Base-by-base conservation (phyloP, 2,329 filamentous ascomycete genomes). In the Stachybotrys chlorohalonatus region DNA sequence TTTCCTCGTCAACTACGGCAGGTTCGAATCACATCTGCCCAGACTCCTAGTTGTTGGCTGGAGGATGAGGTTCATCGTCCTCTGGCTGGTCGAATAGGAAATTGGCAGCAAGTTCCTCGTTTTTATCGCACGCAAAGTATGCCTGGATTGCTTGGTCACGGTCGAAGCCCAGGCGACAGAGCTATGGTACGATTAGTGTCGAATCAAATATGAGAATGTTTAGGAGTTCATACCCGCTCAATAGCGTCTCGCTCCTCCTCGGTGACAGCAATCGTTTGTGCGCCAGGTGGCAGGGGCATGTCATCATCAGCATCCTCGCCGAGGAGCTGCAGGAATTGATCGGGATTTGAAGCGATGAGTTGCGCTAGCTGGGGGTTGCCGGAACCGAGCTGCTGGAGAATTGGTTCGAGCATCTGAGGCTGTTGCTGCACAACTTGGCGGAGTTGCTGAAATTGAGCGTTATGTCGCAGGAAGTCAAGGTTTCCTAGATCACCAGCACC, bases 101-200 rank as follows among this genome's bases (percentile, higher is more conserved):
- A 75, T 99, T 99, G 60, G 94, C 94, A 1, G 94, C 94, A 52
- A 99, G 80, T 73, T 99, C 94, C 75, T 99, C 94, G 71, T 99
- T 97, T 82, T 97, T 99, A 74, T 99, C 94, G 72, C 94, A 99
- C 39, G 94, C 94, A 69, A 99, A 99, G 75, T 97, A 99, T 31
- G 94, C 94, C 75, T 99, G 93, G 62, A 97, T 96, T 52, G 94
- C 94, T 63, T 91, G 84, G 63, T 97, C 91, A 57, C 92, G 86
- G 64, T 93, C 85, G 70, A 99, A 99, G 42, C 94, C 94, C 49
- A 99, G 85, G 59, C 89, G 87, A 75, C 90, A 96, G 67, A 99
- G 79, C 89, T 95, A 60, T 13, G 39, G 11, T 11, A 11, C 32
- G 32, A 5, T 42, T 42, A 42, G 36, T 13, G 24, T 42, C 6